phyloP scores from a whole-genome alignment of 371 early-diverging fungal genomes.

The Synchytrium microbalum region DNA sequence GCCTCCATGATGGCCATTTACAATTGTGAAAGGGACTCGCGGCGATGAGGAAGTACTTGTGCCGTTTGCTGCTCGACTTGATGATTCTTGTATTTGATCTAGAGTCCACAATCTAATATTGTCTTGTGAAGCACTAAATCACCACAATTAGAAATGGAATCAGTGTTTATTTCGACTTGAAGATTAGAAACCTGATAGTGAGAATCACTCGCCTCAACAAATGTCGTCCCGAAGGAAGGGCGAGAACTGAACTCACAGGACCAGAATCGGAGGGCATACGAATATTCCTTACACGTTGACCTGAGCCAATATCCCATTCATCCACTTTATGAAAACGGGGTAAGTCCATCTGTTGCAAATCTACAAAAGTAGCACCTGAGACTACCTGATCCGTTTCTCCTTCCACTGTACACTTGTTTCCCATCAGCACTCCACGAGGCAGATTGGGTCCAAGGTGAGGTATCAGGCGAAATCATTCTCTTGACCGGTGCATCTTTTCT shows the following conservation, averaged over 20 bases:
- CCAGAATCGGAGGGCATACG: conserved; percentile 87
- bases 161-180: not conserved
- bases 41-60: too few species aligned
- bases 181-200: not conserved
- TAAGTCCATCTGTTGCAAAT: not conserved
- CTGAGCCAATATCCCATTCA: conserved; percentile 72
- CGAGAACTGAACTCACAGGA: conserved; percentile 68
- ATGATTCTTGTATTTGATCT: too few species aligned
- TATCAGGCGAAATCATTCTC: conserved; percentile 41
- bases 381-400: conserved; percentile 64
- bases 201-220: conserved; percentile 61
- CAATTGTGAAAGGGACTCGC: conserved; percentile 70
- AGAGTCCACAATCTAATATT: conserved; percentile 88
- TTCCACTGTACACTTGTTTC: conserved; percentile 21
- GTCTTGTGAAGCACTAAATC: conserved; percentile 75
- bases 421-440: conserved; percentile 74
- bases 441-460: conserved; percentile 86
- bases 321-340: conserved; percentile 51
- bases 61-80: too few species aligned
- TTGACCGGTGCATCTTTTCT: conserved; percentile 51
- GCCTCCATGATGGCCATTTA: conserved; percentile 88
- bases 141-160: not conserved
- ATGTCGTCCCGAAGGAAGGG: conserved; percentile 72
- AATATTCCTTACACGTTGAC: conserved; percentile 58
- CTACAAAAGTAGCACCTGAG: conserved; percentile 6